Evolutionary conservation across 139 green algal genomes (phyloP).

Genomic region (Tetraselmis striata): DNA sequence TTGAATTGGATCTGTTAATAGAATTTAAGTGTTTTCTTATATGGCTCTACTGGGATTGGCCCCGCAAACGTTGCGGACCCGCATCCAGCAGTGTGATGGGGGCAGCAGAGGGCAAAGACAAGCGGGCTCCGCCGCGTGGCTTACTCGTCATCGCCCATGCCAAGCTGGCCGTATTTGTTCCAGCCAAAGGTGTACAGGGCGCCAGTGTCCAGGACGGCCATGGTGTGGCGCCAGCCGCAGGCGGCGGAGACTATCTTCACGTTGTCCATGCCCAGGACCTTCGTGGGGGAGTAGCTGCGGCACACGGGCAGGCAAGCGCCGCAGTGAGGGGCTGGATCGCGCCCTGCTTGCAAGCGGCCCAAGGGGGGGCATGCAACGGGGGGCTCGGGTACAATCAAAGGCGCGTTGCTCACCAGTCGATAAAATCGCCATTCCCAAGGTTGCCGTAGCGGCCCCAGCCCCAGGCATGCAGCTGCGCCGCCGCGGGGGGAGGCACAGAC

Average conservation of each 20-base stretch:
- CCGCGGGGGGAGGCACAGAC: too few species aligned
- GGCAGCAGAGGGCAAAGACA: too few species aligned
- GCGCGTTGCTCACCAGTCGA: constrained; percentile 47
- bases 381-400: too few species aligned
- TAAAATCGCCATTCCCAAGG: constrained; percentile 63
- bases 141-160: constrained; percentile 67
- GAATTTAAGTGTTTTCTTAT: too few species aligned
- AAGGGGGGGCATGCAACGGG: too few species aligned
- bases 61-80: too few species aligned
- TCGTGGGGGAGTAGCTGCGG: not conserved
- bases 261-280: constrained; percentile 41
- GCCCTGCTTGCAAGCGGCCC: too few species aligned
- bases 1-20: too few species aligned
- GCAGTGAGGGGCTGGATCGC: too few species aligned
- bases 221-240: constrained; percentile 82
- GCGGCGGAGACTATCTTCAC: constrained; percentile 39
- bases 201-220: constrained; percentile 49
- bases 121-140: constrained; percentile 3
- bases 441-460: constrained; percentile 86
- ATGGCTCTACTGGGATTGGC: too few species aligned
- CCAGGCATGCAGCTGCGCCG: constrained; percentile 56
- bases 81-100: too few species aligned
- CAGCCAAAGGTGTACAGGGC: constrained; percentile 80
- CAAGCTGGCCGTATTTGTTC: constrained; percentile 88
- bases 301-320: too few species aligned